A percentile compares a stretch with the other conserved stretches of the same genome.
Evolutionary conservation across 257 asterid species (phyloP).

Genomic region (Solanum etuberosum): DNA sequence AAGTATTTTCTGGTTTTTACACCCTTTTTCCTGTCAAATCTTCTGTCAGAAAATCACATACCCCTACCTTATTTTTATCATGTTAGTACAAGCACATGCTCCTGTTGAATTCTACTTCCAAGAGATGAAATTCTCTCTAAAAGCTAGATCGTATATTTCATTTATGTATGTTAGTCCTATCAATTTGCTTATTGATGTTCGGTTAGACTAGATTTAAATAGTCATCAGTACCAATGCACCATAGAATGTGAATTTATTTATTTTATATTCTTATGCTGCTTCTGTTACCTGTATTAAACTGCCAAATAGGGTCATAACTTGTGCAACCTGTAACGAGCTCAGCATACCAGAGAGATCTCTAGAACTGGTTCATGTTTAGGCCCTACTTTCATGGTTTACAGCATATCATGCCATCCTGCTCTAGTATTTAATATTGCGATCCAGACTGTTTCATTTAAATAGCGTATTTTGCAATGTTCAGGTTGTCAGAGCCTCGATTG

Average conservation of each 20-base stretch:
- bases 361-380: neutral
- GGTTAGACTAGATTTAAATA: neutral
- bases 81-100: neutral
- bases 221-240: neutral
- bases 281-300: neutral
- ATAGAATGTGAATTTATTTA: neutral
- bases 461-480: neutral
- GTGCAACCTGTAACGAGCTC: neutral
- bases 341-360: neutral
- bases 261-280: neutral
- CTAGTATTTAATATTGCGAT: neutral
- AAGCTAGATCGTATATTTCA: neutral
- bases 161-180: neutral
- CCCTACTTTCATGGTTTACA: neutral
- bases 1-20: neutral
- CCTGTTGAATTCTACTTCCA: neutral
- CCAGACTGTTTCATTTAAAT: neutral
- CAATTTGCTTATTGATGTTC: neutral
- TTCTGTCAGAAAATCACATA: neutral
- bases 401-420: neutral
- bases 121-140: neutral
- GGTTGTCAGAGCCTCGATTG: conserved; percentile 51
- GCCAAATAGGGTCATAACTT: neutral
- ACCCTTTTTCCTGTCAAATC: neutral
- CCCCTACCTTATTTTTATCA: neutral